Percentiles rank a stretch among this genome's conserved stretches.
phyloP scores from a whole-genome alignment of 1,284 basidiomycete species.

The Cystobasidiaceae sp. region DNA sequence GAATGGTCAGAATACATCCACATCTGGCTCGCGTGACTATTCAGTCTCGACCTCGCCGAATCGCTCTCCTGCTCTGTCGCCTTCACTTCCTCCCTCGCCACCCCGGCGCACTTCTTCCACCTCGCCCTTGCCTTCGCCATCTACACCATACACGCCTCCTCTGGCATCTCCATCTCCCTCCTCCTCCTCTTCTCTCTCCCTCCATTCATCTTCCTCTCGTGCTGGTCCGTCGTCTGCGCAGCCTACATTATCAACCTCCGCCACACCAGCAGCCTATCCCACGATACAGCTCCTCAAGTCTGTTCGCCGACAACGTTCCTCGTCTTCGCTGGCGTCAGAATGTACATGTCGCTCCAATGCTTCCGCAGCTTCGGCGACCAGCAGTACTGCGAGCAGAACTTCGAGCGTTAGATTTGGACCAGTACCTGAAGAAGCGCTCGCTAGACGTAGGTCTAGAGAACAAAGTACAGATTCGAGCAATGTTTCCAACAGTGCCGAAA shows the following conservation, averaged over 20 bases:
- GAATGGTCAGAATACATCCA: too few species aligned
- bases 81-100: background rate
- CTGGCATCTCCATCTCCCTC: too few species aligned
- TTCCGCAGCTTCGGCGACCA: background rate
- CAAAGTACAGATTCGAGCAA: background rate
- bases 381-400: background rate
- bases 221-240: background rate
- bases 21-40: background rate
- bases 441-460: background rate
- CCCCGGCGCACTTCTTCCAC: background rate
- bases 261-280: background rate
- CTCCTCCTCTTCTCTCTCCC: background rate
- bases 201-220: background rate
- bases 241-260: background rate
- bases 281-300: background rate
- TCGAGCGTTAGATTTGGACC: conserved; percentile 19
- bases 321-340: conserved; percentile 12
- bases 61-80: background rate
- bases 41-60: background rate
- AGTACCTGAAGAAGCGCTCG: conserved; percentile 16
- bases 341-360: conserved; percentile 16
- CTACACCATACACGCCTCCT: background rate
- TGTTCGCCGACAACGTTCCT: background rate
- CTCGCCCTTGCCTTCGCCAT: background rate
- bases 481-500: too few species aligned